phyloP scores from a whole-genome alignment of 2,329 filamentous ascomycete genomes.

The Ascochyta lentis region DNA sequence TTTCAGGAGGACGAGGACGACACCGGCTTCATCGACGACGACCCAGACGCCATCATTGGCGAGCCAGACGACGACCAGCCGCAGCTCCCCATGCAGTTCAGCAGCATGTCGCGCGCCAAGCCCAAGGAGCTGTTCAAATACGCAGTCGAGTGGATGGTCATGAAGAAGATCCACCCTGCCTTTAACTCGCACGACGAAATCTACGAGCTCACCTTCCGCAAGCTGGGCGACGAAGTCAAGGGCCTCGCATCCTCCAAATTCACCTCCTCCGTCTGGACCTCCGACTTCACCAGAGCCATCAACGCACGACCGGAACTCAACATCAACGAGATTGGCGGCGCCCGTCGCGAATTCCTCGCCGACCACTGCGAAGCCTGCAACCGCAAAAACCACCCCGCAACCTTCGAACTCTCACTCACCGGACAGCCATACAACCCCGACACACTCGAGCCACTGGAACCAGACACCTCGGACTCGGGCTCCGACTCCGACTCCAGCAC shows the following conservation, averaged over 20 bases:
- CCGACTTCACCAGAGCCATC: constrained; percentile 70
- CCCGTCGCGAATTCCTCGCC: constrained; percentile 21
- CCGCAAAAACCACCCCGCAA: constrained; percentile 71
- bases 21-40: constrained; percentile 68
- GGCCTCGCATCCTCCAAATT: constrained; percentile 75
- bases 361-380: constrained; percentile 73
- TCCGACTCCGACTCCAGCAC: constrained; percentile 27
- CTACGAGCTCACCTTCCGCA: constrained; percentile 72
- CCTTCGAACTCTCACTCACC: constrained; percentile 66
- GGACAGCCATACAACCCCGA: constrained; percentile 71
- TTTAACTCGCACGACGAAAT: constrained; percentile 69
- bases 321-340: constrained; percentile 37
- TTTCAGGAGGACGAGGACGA: constrained; percentile 64
- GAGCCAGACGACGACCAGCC: constrained; percentile 57
- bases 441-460: constrained; percentile 68
- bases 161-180: constrained; percentile 76
- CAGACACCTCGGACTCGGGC: constrained; percentile 46
- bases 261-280: constrained; percentile 72
- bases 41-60: constrained; percentile 62
- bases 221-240: constrained; percentile 73
- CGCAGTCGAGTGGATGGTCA: constrained; percentile 81
- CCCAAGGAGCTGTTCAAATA: constrained; percentile 75
- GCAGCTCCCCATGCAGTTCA: constrained; percentile 73
- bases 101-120: constrained; percentile 69
- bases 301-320: constrained; percentile 67